Percentiles rank a stretch among this genome's conserved stretches.
Evolutionary conservation across 345 rosid genomes (phyloP).

Genomic region (Aquilaria malaccensis): DNA sequence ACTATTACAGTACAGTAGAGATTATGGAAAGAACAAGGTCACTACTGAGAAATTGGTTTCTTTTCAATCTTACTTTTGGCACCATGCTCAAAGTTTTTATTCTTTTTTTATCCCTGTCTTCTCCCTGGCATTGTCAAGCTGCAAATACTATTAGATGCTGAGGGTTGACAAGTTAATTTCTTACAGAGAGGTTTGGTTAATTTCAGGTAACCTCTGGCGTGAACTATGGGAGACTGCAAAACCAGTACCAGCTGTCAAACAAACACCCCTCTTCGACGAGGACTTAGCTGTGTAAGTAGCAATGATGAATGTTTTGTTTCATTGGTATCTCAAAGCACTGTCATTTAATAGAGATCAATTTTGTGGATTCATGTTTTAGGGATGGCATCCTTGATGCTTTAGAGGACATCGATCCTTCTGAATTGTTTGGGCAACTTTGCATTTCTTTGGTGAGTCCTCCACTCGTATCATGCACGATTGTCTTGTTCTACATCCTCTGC

Average conservation of each 20-base stretch:
- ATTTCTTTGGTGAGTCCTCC: constrained; percentile 63
- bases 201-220: constrained; percentile 80
- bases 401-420: constrained; percentile 66
- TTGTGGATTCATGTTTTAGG: constrained; percentile 33
- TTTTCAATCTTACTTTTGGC: background rate
- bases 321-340: background rate
- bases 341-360: constrained; percentile 3
- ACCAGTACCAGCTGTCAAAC: constrained; percentile 82
- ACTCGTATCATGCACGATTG: background rate
- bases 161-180: background rate
- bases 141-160: background rate
- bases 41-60: too few relatives aligned
- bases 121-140: background rate
- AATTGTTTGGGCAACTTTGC: constrained; percentile 78
- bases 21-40: too few relatives aligned
- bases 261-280: constrained; percentile 77
- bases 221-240: constrained; percentile 89
- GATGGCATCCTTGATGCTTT: constrained; percentile 78
- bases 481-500: background rate
- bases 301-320: background rate
- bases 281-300: constrained; percentile 85
- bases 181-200: constrained; percentile 7
- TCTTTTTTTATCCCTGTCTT: background rate
- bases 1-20: too few relatives aligned
- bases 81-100: background rate